phyloP scores from a whole-genome alignment of 2,329 filamentous ascomycete genomes.

The Parastagonospora avenae region DNA sequence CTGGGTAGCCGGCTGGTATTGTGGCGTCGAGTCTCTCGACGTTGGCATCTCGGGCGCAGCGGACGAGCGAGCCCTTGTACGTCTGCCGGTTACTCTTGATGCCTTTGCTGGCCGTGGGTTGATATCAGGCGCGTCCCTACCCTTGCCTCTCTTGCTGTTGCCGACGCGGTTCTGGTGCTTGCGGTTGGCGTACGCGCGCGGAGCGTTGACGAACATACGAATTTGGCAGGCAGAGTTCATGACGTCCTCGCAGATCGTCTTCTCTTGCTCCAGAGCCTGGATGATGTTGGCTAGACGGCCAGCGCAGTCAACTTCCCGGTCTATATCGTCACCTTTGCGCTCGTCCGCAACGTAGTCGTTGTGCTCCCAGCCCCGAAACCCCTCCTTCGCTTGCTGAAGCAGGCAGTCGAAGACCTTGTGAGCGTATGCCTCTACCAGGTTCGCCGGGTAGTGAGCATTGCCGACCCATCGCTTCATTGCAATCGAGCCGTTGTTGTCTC shows the following conservation, averaged over 20 bases:
- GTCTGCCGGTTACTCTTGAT: constrained; percentile 9
- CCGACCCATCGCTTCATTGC: constrained; percentile 43
- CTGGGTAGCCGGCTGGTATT: not conserved
- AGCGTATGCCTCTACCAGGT: constrained; percentile 39
- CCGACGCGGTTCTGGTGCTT: constrained; percentile 42
- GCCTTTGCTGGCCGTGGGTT: constrained; percentile 11
- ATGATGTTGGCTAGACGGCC: constrained; percentile 38
- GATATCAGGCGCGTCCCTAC: constrained; percentile 15
- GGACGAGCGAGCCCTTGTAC: constrained; percentile 9
- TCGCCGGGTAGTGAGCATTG: constrained; percentile 32
- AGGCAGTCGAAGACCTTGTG: constrained; percentile 43
- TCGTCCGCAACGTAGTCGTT: constrained; percentile 44
- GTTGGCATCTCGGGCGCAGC: constrained; percentile 4
- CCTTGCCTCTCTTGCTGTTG: constrained; percentile 40
- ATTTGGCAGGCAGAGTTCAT: constrained; percentile 44
- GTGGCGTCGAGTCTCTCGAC: constrained; percentile 13
- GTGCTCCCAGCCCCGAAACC: constrained; percentile 42
- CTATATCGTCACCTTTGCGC: constrained; percentile 41
- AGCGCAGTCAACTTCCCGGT: constrained; percentile 36
- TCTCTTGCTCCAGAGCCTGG: constrained; percentile 38
- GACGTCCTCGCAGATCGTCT: constrained; percentile 45
- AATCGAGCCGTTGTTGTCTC: constrained; percentile 37
- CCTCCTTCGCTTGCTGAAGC: constrained; percentile 33
- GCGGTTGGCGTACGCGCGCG: constrained; percentile 38
- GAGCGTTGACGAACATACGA: constrained; percentile 46